Evolutionary conservation across 257 asterid genomes (phyloP).

Genomic region (Solanum verrucosum): DNA sequence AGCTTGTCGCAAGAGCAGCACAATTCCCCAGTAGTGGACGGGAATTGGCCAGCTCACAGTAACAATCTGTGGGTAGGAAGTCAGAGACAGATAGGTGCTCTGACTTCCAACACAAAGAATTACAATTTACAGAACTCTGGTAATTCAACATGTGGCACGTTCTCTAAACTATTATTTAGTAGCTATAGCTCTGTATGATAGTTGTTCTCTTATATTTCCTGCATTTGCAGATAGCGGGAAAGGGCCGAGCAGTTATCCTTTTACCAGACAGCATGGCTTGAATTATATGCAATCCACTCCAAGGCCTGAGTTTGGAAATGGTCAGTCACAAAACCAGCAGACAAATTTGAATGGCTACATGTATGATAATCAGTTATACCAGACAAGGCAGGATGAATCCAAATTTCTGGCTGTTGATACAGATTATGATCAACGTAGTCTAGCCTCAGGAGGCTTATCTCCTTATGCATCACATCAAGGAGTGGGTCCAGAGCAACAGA

Average conservation of each 20-base stretch:
- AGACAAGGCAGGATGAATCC: conserved; percentile 50
- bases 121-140: conserved; percentile 32
- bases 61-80: conserved; percentile 55
- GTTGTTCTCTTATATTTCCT: conserved; percentile 9
- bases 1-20: conserved; percentile 57
- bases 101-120: conserved; percentile 30
- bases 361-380: conserved; percentile 49
- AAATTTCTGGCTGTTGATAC: conserved; percentile 53
- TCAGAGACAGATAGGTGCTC: conserved; percentile 38
- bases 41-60: conserved; percentile 45
- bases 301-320: conserved; percentile 46
- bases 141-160: neutral
- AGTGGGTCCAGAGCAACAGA: conserved; percentile 42
- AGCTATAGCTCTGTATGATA: neutral
- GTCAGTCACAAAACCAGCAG: conserved; percentile 49
- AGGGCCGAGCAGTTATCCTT: conserved; percentile 43
- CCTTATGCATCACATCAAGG: conserved; percentile 56
- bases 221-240: conserved; percentile 47
- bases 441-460: conserved; percentile 43
- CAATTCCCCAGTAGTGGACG: conserved; percentile 42
- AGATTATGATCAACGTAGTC: conserved; percentile 40
- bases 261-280: conserved; percentile 46
- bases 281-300: conserved; percentile 40
- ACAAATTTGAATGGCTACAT: conserved; percentile 53
- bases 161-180: neutral